These are phyloP conservation scores for Lichtheimia corymbifera DNA, from an alignment of 371 early-diverging fungal genomes.

Conservation along the genomic window DNA sequence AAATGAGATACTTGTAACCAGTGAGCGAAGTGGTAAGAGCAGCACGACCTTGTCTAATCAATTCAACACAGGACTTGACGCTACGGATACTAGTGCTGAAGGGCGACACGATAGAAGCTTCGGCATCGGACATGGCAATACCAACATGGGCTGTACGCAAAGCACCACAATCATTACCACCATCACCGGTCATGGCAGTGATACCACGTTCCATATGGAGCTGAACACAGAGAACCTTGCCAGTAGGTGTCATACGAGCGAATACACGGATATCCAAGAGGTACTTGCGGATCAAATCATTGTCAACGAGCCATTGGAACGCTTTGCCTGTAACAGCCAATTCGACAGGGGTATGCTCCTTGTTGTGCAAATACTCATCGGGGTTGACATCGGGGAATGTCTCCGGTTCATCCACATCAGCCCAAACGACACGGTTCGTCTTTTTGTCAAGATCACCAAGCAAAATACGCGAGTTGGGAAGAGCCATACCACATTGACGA, in stretches of 20 bases:
- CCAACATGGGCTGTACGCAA: conserved; percentile 93
- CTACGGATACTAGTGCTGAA: conserved; percentile 68
- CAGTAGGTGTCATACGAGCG: conserved; percentile 77
- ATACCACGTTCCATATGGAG: conserved; percentile 46
- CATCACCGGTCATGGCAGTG: conserved; percentile 98
- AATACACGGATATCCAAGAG: conserved; percentile 64
- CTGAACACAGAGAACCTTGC: conserved; percentile 67
- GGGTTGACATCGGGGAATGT: conserved; percentile 12
- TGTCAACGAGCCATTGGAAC: conserved; percentile 47
- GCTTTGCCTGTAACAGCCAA: conserved; percentile 71
- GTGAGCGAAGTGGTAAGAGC: conserved; percentile 77
- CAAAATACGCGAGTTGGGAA: conserved; percentile 43
- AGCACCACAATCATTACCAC: conserved; percentile 98
- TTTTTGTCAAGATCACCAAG: conserved; percentile 73
- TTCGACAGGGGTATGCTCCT: conserved; percentile 45
- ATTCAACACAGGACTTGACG: conserved; percentile 58
- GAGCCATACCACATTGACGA: conserved; percentile 31
- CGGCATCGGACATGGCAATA: conserved; percentile 81
- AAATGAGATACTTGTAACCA: conserved; percentile 72
- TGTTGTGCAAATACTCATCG: conserved; percentile 9
- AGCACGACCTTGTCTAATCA: conserved; percentile 70
- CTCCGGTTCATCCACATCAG: conserved; percentile 15
- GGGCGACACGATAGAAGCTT: conserved; percentile 81
- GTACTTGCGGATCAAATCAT: conserved; percentile 32
- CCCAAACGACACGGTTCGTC: conserved; percentile 36